A percentile compares a stretch with the other conserved stretches of the same genome.
These are phyloP conservation scores for Exophiala lecanii-corni DNA, from an alignment of 2,329 filamentous ascomycete genomes.

Conservation along the genomic window DNA sequence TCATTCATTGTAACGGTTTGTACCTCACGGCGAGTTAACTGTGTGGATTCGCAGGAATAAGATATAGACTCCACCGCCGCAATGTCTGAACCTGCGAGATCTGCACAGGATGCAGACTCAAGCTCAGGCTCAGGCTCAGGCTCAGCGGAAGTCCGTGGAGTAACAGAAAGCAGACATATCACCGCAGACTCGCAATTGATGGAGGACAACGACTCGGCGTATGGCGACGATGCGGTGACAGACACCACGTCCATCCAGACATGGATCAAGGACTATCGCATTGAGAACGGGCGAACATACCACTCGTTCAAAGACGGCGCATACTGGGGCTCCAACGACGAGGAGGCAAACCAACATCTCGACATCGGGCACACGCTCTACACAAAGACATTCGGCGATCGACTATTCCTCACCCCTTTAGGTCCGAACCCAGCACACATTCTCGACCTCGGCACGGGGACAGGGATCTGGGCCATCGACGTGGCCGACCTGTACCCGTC, in stretches of 20 bases:
- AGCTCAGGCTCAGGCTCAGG: no score
- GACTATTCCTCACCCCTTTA: constrained; percentile 38
- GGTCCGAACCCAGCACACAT: constrained; percentile 29
- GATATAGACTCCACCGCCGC: no score
- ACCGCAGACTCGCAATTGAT: no score
- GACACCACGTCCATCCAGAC: constrained; percentile 19
- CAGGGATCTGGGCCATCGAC: constrained; percentile 18
- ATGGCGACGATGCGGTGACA: constrained; percentile 20
- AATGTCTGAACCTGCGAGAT: no score
- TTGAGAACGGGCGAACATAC: constrained; percentile 24
- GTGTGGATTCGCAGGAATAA: no score
- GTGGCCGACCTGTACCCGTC: constrained; percentile 33
- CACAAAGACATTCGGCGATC: constrained; percentile 31
- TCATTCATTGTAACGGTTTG: no score
- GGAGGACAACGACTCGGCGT: constrained; percentile 16
- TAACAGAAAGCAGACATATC: no score
- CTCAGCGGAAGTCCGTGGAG: no score
- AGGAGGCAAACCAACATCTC: constrained; percentile 39
- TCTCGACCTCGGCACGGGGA: constrained; percentile 26
- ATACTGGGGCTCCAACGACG: constrained; percentile 35
- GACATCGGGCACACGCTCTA: constrained; percentile 25
- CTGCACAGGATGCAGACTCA: no score
- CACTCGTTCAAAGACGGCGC: constrained; percentile 22
- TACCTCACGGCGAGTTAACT: no score
- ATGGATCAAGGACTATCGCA: constrained; percentile 18